These are phyloP conservation scores for Penicillium decumbens DNA, from an alignment of 2,329 filamentous ascomycete species.

Conservation along the genomic window DNA sequence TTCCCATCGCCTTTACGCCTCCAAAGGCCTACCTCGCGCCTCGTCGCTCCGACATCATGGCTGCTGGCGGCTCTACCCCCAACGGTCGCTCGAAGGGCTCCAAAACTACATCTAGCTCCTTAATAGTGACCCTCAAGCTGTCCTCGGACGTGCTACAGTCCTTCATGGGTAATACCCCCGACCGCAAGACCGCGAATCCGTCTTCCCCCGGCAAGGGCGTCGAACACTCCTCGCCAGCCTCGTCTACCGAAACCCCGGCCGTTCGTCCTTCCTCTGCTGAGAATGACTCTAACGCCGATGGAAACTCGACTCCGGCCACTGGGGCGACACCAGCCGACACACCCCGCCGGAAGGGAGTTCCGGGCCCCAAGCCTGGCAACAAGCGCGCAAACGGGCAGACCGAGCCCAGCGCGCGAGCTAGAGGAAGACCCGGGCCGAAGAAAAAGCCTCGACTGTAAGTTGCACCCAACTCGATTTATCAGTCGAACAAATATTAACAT, in stretches of 20 bases:
- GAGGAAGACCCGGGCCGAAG: conserved; percentile 90
- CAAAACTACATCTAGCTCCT: conserved; percentile 21
- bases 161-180: conserved; percentile 26
- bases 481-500: not conserved
- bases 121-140: conserved; percentile 39
- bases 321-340: conserved; percentile 42
- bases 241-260: conserved; percentile 32
- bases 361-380: conserved; percentile 61
- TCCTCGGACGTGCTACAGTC: conserved; percentile 35
- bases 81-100: conserved; percentile 37
- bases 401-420: conserved; percentile 53
- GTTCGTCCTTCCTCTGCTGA: conserved; percentile 39
- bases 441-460: conserved; percentile 93
- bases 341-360: conserved; percentile 70
- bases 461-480: not conserved
- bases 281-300: conserved; percentile 39
- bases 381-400: conserved; percentile 49
- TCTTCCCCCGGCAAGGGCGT: conserved; percentile 23
- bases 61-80: conserved; percentile 23
- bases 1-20: conserved; percentile 1
- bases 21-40: conserved; percentile 1
- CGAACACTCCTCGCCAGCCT: conserved; percentile 36
- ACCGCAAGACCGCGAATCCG: conserved; percentile 20
- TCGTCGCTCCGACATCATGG: conserved; percentile 16
- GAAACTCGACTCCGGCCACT: conserved; percentile 39